phyloP scores from a whole-genome alignment of 768 basidiomycete species.

The Hydnomerulius pinastri region DNA sequence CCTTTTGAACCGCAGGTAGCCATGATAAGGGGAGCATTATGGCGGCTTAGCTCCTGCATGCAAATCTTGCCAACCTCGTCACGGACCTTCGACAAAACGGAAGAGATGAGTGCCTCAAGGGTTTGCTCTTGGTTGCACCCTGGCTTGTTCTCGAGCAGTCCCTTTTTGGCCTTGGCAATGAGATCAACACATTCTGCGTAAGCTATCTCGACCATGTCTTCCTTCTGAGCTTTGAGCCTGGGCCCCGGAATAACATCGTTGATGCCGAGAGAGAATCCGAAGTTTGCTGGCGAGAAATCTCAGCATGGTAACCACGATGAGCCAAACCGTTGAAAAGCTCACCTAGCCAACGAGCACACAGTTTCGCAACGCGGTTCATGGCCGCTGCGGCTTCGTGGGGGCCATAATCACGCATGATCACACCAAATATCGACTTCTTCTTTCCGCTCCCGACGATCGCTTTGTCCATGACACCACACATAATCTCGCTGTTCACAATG shows the following conservation, averaged over 20 bases:
- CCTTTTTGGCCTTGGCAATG: constrained; percentile 88
- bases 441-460: constrained; percentile 97
- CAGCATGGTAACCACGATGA: constrained; percentile 1
- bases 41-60: constrained; percentile 96
- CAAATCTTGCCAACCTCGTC: constrained; percentile 96
- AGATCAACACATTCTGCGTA: constrained; percentile 86
- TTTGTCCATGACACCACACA: constrained; percentile 99
- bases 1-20: constrained; percentile 99
- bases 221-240: constrained; percentile 76
- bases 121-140: constrained; percentile 98
- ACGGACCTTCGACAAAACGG: constrained; percentile 91
- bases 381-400: constrained; percentile 90
- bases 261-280: constrained; percentile 96
- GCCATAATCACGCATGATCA: constrained; percentile 96
- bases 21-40: constrained; percentile 98
- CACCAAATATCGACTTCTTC: constrained; percentile 98
- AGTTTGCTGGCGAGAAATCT: constrained; percentile 71
- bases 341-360: constrained; percentile 94
- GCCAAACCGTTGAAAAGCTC: constrained; percentile 24
- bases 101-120: constrained; percentile 93
- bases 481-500: constrained; percentile 95
- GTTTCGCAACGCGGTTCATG: constrained; percentile 95
- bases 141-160: constrained; percentile 93
- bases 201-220: constrained; percentile 81
- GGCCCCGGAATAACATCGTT: constrained; percentile 98